phyloP scores from a whole-genome alignment of 2,329 filamentous ascomycete genomes.

The Pseudocercospora pini-densiflorae region DNA sequence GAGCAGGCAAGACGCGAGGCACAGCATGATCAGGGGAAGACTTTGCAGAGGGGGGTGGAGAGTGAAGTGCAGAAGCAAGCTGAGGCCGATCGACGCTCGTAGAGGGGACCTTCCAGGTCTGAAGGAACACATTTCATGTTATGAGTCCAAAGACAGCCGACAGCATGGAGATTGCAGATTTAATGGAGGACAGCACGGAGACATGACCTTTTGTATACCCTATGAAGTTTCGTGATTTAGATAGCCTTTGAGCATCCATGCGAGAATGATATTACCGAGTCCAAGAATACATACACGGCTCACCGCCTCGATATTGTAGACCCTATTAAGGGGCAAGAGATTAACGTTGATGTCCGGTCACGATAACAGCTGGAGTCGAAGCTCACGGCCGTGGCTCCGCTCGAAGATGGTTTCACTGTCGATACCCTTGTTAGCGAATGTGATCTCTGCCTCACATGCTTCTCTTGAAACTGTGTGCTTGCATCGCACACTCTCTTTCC shows the following conservation, averaged over 20 bases:
- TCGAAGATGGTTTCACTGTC: too few relatives aligned
- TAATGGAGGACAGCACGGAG: neutral
- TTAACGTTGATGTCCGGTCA: too few relatives aligned
- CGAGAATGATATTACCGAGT: too few relatives aligned
- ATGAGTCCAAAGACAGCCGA: too few relatives aligned
- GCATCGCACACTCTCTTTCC: too few relatives aligned
- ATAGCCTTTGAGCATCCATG: neutral
- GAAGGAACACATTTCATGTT: too few relatives aligned
- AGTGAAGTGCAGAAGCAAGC: slow-evolving; percentile 75
- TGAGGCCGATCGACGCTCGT: slow-evolving; percentile 21
- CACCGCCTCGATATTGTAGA: too few relatives aligned
- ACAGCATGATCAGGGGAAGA: slow-evolving; percentile 82
- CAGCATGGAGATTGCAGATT: neutral
- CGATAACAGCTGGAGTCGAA: too few relatives aligned
- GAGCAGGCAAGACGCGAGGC: slow-evolving; percentile 67
- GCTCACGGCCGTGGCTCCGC: neutral
- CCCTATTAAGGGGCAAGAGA: too few relatives aligned
- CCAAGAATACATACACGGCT: neutral
- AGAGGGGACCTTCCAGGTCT: neutral
- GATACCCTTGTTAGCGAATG: too few relatives aligned
- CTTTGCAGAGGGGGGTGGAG: slow-evolving; percentile 81
- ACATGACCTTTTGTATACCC: neutral
- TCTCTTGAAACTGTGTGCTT: too few relatives aligned
- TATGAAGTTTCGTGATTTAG: neutral
- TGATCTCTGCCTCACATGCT: too few relatives aligned